phyloP scores from a whole-genome alignment of 140 eudicot genomes.

The Oenanthe javanica region DNA sequence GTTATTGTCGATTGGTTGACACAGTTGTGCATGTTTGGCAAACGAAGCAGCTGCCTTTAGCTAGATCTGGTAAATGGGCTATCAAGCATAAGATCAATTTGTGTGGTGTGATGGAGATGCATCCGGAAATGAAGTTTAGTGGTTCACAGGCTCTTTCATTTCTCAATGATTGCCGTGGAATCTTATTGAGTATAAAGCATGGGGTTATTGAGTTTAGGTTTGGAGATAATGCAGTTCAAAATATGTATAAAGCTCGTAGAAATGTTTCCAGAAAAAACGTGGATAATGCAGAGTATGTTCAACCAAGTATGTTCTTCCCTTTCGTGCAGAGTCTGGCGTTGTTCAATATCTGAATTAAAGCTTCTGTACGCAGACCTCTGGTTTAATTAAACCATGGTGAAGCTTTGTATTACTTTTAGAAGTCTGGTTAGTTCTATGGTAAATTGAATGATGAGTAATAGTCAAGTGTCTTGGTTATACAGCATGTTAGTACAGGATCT shows the following conservation, averaged over 20 bases:
- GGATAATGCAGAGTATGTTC: background rate
- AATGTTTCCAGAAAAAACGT: background rate
- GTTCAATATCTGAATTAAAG: background rate
- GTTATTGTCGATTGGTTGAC: slow-evolving; percentile 4
- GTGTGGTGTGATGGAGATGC: background rate
- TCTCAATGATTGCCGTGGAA: background rate
- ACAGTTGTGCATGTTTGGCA: background rate
- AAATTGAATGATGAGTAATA: background rate
- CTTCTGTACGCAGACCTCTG: background rate
- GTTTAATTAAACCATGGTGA: background rate
- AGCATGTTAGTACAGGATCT: background rate
- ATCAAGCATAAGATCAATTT: background rate
- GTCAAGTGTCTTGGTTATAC: slow-evolving; percentile 1
- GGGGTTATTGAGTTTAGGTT: background rate
- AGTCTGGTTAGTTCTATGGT: background rate
- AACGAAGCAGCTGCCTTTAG: background rate
- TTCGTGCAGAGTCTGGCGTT: slow-evolving; percentile 18
- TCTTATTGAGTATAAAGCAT: slow-evolving; percentile 9
- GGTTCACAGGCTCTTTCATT: slow-evolving; percentile 7
- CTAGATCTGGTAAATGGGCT: background rate
- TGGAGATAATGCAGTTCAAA: background rate
- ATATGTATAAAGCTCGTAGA: slow-evolving; percentile 7
- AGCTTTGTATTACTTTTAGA: background rate
- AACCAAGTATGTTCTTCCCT: slow-evolving; percentile 21
- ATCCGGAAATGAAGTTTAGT: background rate